Conservation (phyloP, 768 basidiomycete species). For the Boletales sp. region DNA sequence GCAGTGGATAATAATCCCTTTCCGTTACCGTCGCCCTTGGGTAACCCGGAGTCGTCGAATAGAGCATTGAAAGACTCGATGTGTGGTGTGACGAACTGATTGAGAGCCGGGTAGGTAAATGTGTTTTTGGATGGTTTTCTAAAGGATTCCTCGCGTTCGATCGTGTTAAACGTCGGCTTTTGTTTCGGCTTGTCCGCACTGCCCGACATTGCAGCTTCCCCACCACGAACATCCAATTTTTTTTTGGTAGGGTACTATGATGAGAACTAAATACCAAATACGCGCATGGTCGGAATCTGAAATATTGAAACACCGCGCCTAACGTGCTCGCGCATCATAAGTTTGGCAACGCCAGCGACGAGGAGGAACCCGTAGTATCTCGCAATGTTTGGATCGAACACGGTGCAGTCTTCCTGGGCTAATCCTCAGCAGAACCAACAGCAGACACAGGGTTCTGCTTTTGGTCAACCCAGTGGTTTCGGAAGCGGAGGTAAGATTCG, state of each 20-base stretch:
- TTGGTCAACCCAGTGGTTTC: constrained; percentile 70
- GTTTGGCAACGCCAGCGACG: constrained; percentile 22
- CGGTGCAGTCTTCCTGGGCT: constrained; percentile 62
- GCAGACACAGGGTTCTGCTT: constrained; percentile 50
- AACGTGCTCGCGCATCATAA: constrained; percentile 6
- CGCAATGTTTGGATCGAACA: constrained; percentile 59
- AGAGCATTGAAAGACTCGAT: constrained; percentile 96
- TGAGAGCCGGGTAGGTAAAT: constrained; percentile 74
- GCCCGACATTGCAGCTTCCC: constrained; percentile 45
- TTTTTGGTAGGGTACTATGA: constrained; percentile 6
- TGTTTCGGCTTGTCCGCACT: constrained; percentile 36
- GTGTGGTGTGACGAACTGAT: constrained; percentile 92
- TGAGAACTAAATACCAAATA: constrained; percentile 24
- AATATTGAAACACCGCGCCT: constrained; percentile 19
- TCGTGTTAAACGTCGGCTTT: constrained; percentile 72
- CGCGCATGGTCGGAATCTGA: constrained; percentile 10
- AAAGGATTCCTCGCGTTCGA: constrained; percentile 75
- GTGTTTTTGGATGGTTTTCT: constrained; percentile 66
- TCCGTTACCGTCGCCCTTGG: constrained; percentile 70
- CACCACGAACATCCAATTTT: constrained; percentile 8
- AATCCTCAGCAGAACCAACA: constrained; percentile 64
- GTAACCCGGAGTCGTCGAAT: constrained; percentile 88
- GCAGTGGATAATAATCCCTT: constrained; percentile 76
- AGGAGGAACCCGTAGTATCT: constrained; percentile 15
- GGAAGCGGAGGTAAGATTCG: constrained; percentile 44